Base-by-base conservation (phyloP, 139 green algal genomes). In the Medakamo hakoo region DNA sequence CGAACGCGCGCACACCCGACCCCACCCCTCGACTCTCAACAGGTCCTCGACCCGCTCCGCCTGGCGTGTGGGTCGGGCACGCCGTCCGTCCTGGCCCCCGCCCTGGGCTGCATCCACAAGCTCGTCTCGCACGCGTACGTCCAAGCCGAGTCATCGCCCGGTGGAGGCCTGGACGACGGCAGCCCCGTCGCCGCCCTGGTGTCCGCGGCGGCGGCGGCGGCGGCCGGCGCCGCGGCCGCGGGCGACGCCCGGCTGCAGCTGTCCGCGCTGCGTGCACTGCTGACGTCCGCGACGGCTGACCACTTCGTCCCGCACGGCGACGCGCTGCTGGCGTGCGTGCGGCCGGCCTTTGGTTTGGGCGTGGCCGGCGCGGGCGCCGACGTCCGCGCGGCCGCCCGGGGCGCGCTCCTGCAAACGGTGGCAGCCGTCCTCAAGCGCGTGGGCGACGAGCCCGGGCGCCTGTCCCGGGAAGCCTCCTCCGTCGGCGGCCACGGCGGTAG, bases 221-320 rank as follows among this genome's bases (percentile, higher is more conserved):
- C 58, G 4, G 27, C 27, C 58, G 4, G 4, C n/a, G 22, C 58
- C 23, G n/a, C 52, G 9, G 3, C 52, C 28, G 4, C 23, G 22
- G 21, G 9, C 32, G 21, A 4, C 28, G 25, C 23, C 24, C 1
- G 3, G n/a, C 55, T 48, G 63, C 57, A 63, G 57, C 73, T 93
- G 28, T 73, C 78, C 22, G 83, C 85, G 22, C 75, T 95, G 64
- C 79, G 92, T 3, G 93, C 87, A 19, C 79, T 89, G 63, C 78
- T 81, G 1, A 16, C 40, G 9, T 9, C 40, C 40, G 9, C 40
- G 9, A 95, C 85, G 16, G 84, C 88, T 4, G 88, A 95, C 74
- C 84, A 93, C 68, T 95, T 95, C 58, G 66, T 90, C 2, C 72
- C 80, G 21, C 87, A 95, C 62, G 88, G 88, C 2, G 87, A 95